Evolutionary conservation across 2,329 filamentous ascomycete genomes (phyloP).

Genomic region (Epichloe gansuensis): DNA sequence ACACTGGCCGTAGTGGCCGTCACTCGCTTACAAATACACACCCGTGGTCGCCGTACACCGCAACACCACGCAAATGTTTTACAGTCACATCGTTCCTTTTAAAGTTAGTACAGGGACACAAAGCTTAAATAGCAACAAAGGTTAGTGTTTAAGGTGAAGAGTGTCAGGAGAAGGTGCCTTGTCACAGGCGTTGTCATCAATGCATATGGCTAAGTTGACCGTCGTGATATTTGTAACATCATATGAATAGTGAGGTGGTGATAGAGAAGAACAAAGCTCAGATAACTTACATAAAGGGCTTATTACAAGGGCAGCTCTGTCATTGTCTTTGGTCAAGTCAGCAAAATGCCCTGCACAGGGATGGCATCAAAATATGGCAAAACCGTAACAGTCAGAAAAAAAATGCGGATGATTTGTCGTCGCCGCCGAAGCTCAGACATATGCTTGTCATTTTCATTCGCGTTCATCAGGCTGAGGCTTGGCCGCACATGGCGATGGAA

Average conservation of each 20-base stretch:
- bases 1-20: neutral
- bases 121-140: neutral
- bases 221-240: slow-evolving; percentile 34
- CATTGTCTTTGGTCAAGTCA: neutral
- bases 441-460: slow-evolving; percentile 90
- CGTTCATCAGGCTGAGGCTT: slow-evolving; percentile 56
- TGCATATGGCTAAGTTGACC: slow-evolving; percentile 36
- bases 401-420: slow-evolving; percentile 25
- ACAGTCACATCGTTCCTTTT: neutral
- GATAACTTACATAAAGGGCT: slow-evolving; percentile 15
- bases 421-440: slow-evolving; percentile 67
- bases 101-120: slow-evolving; percentile 3
- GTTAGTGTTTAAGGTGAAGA: neutral
- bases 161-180: slow-evolving; percentile 26
- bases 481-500: neutral
- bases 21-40: neutral
- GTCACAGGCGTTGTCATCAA: slow-evolving; percentile 35
- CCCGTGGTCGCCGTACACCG: neutral
- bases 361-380: slow-evolving; percentile 5
- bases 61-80: neutral
- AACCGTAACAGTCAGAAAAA: slow-evolving; percentile 11
- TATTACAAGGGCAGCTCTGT: neutral
- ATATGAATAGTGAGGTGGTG: slow-evolving; percentile 14
- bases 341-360: slow-evolving; percentile 3
- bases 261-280: neutral